Evolutionary conservation across 306 rosid species (phyloP).

Genomic region (Fragaria vesca): DNA sequence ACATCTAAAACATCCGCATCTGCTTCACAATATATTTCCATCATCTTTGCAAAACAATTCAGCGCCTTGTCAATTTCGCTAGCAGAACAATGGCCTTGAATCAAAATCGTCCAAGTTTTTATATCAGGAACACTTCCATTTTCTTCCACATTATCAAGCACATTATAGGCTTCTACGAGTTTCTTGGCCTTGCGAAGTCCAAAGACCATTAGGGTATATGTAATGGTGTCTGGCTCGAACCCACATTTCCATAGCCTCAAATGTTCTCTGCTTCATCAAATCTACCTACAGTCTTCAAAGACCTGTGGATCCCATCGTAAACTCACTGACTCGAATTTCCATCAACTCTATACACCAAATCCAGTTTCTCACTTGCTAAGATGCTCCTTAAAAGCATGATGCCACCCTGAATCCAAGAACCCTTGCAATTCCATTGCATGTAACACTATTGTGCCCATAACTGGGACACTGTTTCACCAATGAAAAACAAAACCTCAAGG

Average conservation of each 20-base stretch:
- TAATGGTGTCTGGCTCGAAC: conserved; percentile 69
- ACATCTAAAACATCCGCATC: conserved; percentile 74
- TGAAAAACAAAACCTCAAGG: conserved; percentile 63
- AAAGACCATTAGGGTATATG: conserved; percentile 72
- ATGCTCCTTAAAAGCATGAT: conserved; percentile 43
- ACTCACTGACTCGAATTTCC: conserved; percentile 64
- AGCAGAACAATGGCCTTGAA: conserved; percentile 80
- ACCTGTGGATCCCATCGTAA: conserved; percentile 86
- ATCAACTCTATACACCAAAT: conserved; percentile 59
- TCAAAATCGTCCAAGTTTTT: conserved; percentile 88
- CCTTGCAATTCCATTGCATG: conserved; percentile 70
- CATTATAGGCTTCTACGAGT: conserved; percentile 63
- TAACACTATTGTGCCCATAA: conserved; percentile 49
- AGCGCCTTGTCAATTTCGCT: conserved; percentile 61
- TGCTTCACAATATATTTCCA: conserved; percentile 46
- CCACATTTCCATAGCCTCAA: conserved; percentile 62
- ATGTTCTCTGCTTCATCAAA: conserved; percentile 70
- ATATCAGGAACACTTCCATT: conserved; percentile 74
- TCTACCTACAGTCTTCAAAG: conserved; percentile 57
- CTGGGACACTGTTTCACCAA: conserved; percentile 51
- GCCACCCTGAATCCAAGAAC: conserved; percentile 59
- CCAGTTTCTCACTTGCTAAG: conserved; percentile 43
- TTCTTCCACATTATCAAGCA: conserved; percentile 76
- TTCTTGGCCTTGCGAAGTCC: conserved; percentile 78
- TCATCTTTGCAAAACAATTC: conserved; percentile 62